Evolutionary conservation across 164 flowering plant genomes (phyloP).

Genomic region (Piper longum): DNA sequence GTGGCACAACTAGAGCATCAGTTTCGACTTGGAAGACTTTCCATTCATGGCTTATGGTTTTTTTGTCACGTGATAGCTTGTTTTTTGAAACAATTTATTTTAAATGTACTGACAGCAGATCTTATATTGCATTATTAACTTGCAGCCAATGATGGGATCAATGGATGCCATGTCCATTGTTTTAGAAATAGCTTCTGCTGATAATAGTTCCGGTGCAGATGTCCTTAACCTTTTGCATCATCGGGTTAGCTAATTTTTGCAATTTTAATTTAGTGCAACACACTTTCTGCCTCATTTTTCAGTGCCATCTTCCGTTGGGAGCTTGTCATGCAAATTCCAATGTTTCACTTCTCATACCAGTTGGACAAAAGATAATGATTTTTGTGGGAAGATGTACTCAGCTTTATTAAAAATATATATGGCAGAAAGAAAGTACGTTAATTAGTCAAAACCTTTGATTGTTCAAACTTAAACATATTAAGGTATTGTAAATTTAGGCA

Average conservation of each 20-base stretch:
- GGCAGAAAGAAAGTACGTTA: too few species aligned
- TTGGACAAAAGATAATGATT: too few species aligned
- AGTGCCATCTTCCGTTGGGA: background rate
- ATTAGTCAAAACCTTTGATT: too few species aligned
- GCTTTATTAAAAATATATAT: too few species aligned
- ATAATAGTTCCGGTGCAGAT: slow-evolving; percentile 57
- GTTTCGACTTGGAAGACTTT: slow-evolving; percentile 83
- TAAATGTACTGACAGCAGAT: background rate
- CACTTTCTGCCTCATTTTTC: background rate
- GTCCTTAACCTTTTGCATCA: slow-evolving; percentile 91
- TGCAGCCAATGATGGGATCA: slow-evolving; percentile 84
- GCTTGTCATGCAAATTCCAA: too few species aligned
- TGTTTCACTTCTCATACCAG: too few species aligned
- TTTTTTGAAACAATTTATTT: slow-evolving; percentile 3
- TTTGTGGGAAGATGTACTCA: too few species aligned
- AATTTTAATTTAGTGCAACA: too few species aligned
- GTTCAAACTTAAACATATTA: too few species aligned
- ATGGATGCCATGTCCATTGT: slow-evolving; percentile 78
- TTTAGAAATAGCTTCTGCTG: slow-evolving; percentile 52
- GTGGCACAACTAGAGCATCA: slow-evolving; percentile 98
- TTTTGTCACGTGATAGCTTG: slow-evolving; percentile 71
- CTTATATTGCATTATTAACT: slow-evolving; percentile 1
- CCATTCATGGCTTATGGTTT: slow-evolving; percentile 95
- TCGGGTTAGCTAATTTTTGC: slow-evolving; percentile 35
- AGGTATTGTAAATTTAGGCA: slow-evolving; percentile 33